These are phyloP conservation scores for Xylaria telfairii DNA, from an alignment of 495 filamentous ascomycete species.

Conservation along the genomic window DNA sequence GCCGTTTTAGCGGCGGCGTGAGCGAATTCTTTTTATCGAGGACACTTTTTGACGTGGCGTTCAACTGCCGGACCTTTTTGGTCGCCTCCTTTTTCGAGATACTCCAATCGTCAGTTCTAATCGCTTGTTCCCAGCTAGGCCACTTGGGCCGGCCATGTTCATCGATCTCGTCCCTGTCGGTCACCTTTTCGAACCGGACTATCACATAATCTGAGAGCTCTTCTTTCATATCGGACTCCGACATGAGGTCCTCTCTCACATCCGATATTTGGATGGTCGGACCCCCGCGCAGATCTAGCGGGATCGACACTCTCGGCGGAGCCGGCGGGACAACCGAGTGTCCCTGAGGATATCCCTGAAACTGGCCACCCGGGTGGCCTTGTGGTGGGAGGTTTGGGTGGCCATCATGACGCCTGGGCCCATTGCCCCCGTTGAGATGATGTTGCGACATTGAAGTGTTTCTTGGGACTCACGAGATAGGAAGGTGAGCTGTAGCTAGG, in stretches of 20 bases:
- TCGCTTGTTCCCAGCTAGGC: conserved; percentile 39
- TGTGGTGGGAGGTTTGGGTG: background rate
- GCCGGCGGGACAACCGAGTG: background rate
- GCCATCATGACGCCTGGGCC: background rate
- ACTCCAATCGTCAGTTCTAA: conserved; percentile 30
- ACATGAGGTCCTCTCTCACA: conserved; percentile 31
- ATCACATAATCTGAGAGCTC: conserved; percentile 39
- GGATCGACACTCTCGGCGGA: conserved; percentile 6
- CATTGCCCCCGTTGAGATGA: conserved; percentile 10
- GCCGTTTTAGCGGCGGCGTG: conserved; percentile 35
- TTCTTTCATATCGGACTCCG: conserved; percentile 36
- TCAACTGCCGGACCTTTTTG: conserved; percentile 38
- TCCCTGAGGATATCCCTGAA: conserved; percentile 1
- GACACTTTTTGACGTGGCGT: conserved; percentile 29
- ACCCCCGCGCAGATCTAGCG: conserved; percentile 2
- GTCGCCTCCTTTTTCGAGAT: conserved; percentile 35
- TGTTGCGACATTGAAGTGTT: conserved; percentile 1
- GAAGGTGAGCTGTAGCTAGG: background rate
- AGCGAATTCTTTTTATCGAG: conserved; percentile 41
- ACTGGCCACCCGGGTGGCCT: conserved; percentile 10
- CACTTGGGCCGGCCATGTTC: conserved; percentile 32
- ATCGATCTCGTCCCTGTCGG: conserved; percentile 31
- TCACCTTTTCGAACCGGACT: conserved; percentile 40
- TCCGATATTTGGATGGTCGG: conserved; percentile 34
- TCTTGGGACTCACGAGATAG: background rate